phyloP scores from a whole-genome alignment of 495 filamentous ascomycete genomes.

The Staphylotrichum tortipilum region DNA sequence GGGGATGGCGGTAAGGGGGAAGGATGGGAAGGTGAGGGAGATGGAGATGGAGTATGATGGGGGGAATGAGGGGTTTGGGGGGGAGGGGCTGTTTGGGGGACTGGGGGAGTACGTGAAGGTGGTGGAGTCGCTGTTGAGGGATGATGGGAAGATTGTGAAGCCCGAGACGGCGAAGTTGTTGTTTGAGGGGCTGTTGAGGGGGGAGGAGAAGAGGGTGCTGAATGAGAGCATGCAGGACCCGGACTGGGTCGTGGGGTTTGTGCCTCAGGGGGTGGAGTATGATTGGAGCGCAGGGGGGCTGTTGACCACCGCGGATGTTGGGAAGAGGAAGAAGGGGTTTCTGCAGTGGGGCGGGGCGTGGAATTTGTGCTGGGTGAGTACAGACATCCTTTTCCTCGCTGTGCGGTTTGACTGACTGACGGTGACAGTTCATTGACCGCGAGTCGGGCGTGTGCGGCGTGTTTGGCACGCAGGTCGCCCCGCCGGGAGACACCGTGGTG shows the following conservation, averaged over 20 bases:
- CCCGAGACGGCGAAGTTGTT: conserved; percentile 19
- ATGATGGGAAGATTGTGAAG: conserved; percentile 25
- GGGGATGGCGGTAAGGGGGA: conserved; percentile 17
- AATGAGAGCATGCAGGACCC: conserved; percentile 10
- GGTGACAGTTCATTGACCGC: conserved; percentile 29
- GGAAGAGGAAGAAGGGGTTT: conserved; percentile 21
- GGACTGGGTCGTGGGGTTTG: conserved; percentile 19
- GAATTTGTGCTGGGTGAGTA: conserved; percentile 27
- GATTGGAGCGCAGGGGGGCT: conserved; percentile 29
- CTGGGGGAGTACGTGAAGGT: conserved; percentile 23
- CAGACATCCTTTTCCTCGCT: not conserved
- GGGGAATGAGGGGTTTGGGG: conserved; percentile 17
- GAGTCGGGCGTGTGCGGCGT: conserved; percentile 24
- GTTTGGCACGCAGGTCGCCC: conserved; percentile 25
- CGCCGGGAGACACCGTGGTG: conserved; percentile 19
- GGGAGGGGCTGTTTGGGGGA: conserved; percentile 23
- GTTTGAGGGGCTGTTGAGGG: conserved; percentile 25
- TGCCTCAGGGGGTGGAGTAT: conserved; percentile 21
- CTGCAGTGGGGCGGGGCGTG: conserved; percentile 31
- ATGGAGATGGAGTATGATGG: not conserved
- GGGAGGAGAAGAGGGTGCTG: conserved; percentile 13
- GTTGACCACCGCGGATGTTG: conserved; percentile 14
- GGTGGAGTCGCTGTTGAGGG: conserved; percentile 19
- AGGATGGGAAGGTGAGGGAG: conserved; percentile 9
- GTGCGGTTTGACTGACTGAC: conserved; percentile 2